phyloP scores from a whole-genome alignment of 257 asterid genomes.

The Forsythia viridissima region DNA sequence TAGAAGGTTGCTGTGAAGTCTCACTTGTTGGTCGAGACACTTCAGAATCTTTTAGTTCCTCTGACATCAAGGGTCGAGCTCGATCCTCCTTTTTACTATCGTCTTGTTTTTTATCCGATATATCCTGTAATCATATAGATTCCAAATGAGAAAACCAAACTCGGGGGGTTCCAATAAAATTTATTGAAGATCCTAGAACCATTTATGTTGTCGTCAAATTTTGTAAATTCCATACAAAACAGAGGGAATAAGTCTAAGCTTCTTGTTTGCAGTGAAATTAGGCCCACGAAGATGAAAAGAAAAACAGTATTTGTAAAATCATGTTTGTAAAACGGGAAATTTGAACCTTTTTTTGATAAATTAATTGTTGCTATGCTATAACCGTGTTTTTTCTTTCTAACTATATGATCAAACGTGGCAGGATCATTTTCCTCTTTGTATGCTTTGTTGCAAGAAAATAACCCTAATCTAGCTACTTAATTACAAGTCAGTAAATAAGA shows the following conservation, averaged over 20 bases:
- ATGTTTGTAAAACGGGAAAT: background rate
- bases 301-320: background rate
- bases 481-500: background rate
- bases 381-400: background rate
- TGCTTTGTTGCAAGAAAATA: background rate
- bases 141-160: constrained; percentile 20
- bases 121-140: constrained; percentile 42
- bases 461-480: background rate
- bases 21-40: constrained; percentile 29
- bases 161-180: background rate
- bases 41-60: constrained; percentile 39
- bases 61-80: constrained; percentile 29
- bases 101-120: constrained; percentile 26
- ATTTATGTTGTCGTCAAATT: background rate
- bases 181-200: background rate
- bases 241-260: too few species aligned
- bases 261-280: background rate
- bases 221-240: background rate
- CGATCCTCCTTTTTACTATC: constrained; percentile 35
- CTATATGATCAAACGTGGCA: background rate
- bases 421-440: background rate
- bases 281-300: background rate
- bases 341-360: background rate
- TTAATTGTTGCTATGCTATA: background rate
- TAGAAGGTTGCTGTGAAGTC: constrained; percentile 35